These are phyloP conservation scores for Pythium brachiatum DNA, from an alignment of 352 stramenopile species.

Conservation along the genomic window DNA sequence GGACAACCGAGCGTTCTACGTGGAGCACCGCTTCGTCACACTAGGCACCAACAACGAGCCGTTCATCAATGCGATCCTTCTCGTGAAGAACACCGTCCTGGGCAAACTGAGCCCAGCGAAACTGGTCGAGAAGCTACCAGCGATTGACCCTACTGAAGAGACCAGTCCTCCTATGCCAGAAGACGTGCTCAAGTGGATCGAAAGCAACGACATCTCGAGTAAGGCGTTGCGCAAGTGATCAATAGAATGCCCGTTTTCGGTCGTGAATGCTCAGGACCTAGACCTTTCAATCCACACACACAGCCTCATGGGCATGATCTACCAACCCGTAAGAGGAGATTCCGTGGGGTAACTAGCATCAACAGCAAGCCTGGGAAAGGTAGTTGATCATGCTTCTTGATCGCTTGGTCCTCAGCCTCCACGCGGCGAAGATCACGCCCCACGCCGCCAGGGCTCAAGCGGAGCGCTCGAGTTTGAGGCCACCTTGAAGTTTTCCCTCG, in stretches of 20 bases:
- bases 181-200: constrained; percentile 65
- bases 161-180: constrained; percentile 39
- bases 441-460: too few species aligned
- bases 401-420: too few species aligned
- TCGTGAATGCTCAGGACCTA: too few species aligned
- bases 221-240: constrained; percentile 47
- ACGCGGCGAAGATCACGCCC: too few species aligned
- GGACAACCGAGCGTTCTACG: constrained; percentile 82
- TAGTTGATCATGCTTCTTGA: too few species aligned
- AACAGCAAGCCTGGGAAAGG: too few species aligned
- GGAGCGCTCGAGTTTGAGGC: too few species aligned
- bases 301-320: too few species aligned
- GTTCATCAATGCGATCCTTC: constrained; percentile 84
- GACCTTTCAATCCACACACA: too few species aligned
- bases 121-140: constrained; percentile 61
- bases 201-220: constrained; percentile 75
- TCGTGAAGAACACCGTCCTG: constrained; percentile 87
- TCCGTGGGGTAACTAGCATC: too few species aligned
- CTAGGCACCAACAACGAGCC: constrained; percentile 10
- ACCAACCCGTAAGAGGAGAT: too few species aligned
- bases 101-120: constrained; percentile 53
- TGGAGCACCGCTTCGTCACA: constrained; percentile 85
- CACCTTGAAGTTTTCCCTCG: constrained; percentile 4
- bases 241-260: background rate
- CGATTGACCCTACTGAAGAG: constrained; percentile 29